Evolutionary conservation across 2,329 filamentous ascomycete genomes (phyloP), one percentile per base, ranked within the genome.

Genomic region (Diaporthe amygdali): DNA sequence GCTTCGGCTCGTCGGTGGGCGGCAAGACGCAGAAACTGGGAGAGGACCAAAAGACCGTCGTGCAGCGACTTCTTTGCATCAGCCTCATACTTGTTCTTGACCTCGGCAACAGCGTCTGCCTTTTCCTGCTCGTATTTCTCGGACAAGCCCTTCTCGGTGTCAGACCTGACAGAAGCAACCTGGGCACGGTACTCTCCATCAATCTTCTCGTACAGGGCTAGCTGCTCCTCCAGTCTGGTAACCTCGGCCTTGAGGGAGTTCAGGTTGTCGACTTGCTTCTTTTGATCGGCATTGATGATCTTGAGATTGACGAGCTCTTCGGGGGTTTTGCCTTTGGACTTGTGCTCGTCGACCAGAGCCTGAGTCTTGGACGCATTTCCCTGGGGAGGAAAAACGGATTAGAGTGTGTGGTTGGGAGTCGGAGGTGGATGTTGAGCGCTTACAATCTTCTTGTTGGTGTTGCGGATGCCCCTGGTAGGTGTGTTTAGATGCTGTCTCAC

Each of bases 381-480:
- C 92, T 94, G 73, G 8, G 8, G 51, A 25, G 6, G 68, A 71
- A 56, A 66, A 59, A 17, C 41, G 59, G 2, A 15, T 74, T 64
- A 70, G 72, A 59, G 17, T 39, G 59, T 64, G 66, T 44, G 68
- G 9, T 37, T 17, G 34, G 27, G 27, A 46, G 22, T n/a, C 22
- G 20, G 14, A 32, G 20, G 51, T 56, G 41, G 15, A 39, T 37
- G 81, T 46, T 37, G 51, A 41, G 6, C 69, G 86, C 93, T 85
- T 84, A 97, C 94, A 78, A 98, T 91, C 85, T 98, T 98, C 89
- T 98, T 98, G 86, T 91, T 93, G 78, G 96, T 85, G 82, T 96
- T 97, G 79, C 96, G 95, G 77, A 98, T 93, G 82, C 90, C 94
- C 88, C 95, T 97, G 76, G 30, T 15, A 12, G 74, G 30, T 39